Evolutionary conservation across 805 yeast genomes (phyloP).

Genomic region (Kazachstania africana): DNA sequence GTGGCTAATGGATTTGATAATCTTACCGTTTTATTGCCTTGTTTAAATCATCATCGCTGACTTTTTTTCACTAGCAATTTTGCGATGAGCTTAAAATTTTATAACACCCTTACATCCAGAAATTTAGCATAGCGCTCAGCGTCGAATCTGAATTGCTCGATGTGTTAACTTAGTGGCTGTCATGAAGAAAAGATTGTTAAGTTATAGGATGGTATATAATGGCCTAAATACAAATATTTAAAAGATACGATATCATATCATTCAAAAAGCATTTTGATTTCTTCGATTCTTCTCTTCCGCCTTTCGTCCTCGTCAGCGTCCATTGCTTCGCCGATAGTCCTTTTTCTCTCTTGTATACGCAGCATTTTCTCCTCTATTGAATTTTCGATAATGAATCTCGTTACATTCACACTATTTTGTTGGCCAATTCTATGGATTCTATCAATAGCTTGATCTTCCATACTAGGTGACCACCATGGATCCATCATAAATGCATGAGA

Average conservation of each 20-base stretch:
- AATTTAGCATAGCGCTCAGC: too few species aligned
- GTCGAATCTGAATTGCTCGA: too few species aligned
- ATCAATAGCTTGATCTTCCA: slow-evolving; percentile 86
- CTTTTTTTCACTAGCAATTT: too few species aligned
- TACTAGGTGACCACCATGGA: slow-evolving; percentile 95
- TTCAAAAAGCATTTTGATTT: slow-evolving; percentile 55
- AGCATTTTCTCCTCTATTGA: slow-evolving; percentile 86
- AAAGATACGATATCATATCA: slow-evolving; percentile 2
- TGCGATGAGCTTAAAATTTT: too few species aligned
- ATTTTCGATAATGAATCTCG: slow-evolving; percentile 68
- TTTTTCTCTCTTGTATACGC: slow-evolving; percentile 71
- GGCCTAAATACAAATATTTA: too few species aligned
- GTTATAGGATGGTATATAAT: too few species aligned
- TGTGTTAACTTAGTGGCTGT: too few species aligned
- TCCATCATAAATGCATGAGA: slow-evolving; percentile 83
- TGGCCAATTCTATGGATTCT: slow-evolving; percentile 90
- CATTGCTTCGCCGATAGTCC: slow-evolving; percentile 64
- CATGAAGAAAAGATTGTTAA: too few species aligned
- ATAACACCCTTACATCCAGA: too few species aligned
- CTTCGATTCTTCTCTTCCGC: slow-evolving; percentile 57
- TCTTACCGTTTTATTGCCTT: too few species aligned
- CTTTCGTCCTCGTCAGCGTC: slow-evolving; percentile 68
- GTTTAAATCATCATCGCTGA: too few species aligned
- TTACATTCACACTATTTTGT: slow-evolving; percentile 53
- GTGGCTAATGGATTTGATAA: neutral